phyloP scores from a whole-genome alignment of 148 eudicot genomes.

The Vaccinium corymbosum region DNA sequence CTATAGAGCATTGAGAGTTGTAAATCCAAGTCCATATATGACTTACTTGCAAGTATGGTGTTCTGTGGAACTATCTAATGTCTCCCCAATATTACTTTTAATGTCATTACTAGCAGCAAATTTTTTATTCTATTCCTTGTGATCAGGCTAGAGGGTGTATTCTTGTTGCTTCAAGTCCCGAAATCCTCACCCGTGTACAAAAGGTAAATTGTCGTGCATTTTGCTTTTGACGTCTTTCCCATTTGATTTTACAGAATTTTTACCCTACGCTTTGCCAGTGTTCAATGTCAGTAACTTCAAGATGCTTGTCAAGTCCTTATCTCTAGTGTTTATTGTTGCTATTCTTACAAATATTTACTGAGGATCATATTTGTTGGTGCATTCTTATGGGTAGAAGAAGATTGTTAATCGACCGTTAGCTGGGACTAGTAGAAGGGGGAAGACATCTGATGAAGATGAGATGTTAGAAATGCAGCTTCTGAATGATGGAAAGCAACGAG shows the following conservation, averaged over 20 bases:
- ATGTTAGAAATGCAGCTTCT: constrained; percentile 33
- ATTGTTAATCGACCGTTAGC: constrained; percentile 56
- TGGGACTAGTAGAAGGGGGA: constrained; percentile 52
- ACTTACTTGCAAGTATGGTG: constrained; percentile 42
- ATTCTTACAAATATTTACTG: not conserved
- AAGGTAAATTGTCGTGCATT: constrained; percentile 24
- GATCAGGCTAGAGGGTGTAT: constrained; percentile 54
- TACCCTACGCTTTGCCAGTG: not conserved
- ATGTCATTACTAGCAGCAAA: not conserved
- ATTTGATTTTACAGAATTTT: not conserved
- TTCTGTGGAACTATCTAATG: constrained; percentile 5
- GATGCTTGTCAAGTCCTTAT: constrained; percentile 4
- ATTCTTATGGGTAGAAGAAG: constrained; percentile 29
- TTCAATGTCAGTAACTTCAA: constrained; percentile 1
- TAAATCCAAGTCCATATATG: constrained; percentile 64
- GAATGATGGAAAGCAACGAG: constrained; percentile 47
- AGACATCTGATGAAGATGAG: constrained; percentile 38
- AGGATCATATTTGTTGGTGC: not conserved
- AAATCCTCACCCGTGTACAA: constrained; percentile 46
- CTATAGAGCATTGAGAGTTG: constrained; percentile 55
- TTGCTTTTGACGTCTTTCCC: not conserved
- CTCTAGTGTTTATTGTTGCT: not conserved
- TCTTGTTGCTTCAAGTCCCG: constrained; percentile 57
- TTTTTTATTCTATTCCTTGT: constrained; percentile 1
- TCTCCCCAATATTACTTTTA: not conserved